These are phyloP conservation scores for Neonectria magnoliae DNA, from an alignment of 2,329 filamentous ascomycete species.

Conservation along the genomic window DNA sequence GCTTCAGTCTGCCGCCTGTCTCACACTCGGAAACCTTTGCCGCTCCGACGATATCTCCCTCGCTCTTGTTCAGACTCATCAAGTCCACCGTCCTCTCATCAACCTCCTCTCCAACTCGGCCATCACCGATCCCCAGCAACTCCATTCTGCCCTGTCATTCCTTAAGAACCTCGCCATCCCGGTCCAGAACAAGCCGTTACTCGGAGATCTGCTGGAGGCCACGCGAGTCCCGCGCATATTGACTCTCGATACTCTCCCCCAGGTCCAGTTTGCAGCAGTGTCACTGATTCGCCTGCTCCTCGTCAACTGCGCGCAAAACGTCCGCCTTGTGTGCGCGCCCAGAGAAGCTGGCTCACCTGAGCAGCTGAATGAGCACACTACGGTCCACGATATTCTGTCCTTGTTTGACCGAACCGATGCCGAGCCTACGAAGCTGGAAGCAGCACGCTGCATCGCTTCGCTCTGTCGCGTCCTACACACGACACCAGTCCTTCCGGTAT, in stretches of 20 bases:
- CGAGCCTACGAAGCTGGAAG: slow-evolving; percentile 68
- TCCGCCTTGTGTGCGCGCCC: slow-evolving; percentile 58
- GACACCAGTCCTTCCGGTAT: slow-evolving; percentile 40
- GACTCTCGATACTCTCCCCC: slow-evolving; percentile 59
- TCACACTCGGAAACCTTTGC: slow-evolving; percentile 70
- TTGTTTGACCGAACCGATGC: slow-evolving; percentile 53
- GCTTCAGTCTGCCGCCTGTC: slow-evolving; percentile 67
- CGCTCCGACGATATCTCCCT: slow-evolving; percentile 65
- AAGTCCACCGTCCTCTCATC: slow-evolving; percentile 57
- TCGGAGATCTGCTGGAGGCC: slow-evolving; percentile 60
- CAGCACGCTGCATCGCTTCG: slow-evolving; percentile 62
- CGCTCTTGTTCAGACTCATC: slow-evolving; percentile 57
- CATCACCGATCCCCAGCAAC: slow-evolving; percentile 59
- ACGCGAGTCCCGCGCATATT: slow-evolving; percentile 63
- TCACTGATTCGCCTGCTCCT: slow-evolving; percentile 68
- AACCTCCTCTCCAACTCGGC: slow-evolving; percentile 54
- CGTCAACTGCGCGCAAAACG: slow-evolving; percentile 62
- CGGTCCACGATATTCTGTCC: slow-evolving; percentile 50
- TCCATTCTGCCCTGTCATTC: slow-evolving; percentile 68
- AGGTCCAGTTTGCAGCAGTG: slow-evolving; percentile 69
- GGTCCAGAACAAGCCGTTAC: slow-evolving; percentile 59
- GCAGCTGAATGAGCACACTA: slow-evolving; percentile 42
- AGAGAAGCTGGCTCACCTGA: slow-evolving; percentile 47
- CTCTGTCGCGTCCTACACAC: slow-evolving; percentile 67
- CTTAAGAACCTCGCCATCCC: slow-evolving; percentile 73